These are phyloP conservation scores for Tylopilus plumbeoviolaceoides DNA, from an alignment of 768 basidiomycete species.

Conservation along the genomic window DNA sequence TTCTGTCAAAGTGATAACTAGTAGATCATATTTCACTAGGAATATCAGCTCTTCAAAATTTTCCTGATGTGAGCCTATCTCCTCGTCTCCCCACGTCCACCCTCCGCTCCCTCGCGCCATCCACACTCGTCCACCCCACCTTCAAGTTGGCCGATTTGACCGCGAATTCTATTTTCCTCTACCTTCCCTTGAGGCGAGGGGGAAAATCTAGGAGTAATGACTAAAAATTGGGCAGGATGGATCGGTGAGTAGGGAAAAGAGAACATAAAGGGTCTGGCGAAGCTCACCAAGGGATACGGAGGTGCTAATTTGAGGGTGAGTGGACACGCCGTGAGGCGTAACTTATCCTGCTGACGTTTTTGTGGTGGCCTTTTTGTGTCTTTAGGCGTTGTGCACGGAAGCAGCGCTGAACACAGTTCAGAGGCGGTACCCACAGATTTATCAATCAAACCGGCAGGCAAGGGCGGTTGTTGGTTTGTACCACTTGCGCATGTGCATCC, in stretches of 20 bases:
- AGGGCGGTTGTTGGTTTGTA: conserved; percentile 78
- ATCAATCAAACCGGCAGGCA: conserved; percentile 78
- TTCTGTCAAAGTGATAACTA: too few relatives aligned
- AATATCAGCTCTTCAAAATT: too few relatives aligned
- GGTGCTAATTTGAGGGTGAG: conserved; percentile 93
- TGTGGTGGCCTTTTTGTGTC: neutral
- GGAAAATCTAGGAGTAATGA: conserved; percentile 90
- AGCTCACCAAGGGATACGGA: conserved; percentile 94
- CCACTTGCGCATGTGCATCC: neutral
- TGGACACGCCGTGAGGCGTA: neutral
- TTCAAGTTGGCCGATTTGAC: conserved; percentile 91
- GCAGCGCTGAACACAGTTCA: conserved; percentile 96
- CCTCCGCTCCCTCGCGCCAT: too few relatives aligned
- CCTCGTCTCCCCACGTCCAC: too few relatives aligned
- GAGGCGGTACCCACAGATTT: conserved; percentile 94
- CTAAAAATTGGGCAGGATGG: conserved; percentile 85
- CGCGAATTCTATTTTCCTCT: conserved; percentile 97
- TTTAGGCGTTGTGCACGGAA: conserved; percentile 90
- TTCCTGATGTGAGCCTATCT: too few relatives aligned
- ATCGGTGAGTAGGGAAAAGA: conserved; percentile 46
- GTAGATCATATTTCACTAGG: too few relatives aligned
- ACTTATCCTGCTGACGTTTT: neutral
- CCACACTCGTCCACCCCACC: too few relatives aligned
- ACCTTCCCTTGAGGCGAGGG: conserved; percentile 80
- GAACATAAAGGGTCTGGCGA: conserved; percentile 65